Percentiles rank a stretch among this genome's conserved stretches.
Conservation (phyloP, 148 eudicot genomes). For the Simmondsia chinensis region DNA sequence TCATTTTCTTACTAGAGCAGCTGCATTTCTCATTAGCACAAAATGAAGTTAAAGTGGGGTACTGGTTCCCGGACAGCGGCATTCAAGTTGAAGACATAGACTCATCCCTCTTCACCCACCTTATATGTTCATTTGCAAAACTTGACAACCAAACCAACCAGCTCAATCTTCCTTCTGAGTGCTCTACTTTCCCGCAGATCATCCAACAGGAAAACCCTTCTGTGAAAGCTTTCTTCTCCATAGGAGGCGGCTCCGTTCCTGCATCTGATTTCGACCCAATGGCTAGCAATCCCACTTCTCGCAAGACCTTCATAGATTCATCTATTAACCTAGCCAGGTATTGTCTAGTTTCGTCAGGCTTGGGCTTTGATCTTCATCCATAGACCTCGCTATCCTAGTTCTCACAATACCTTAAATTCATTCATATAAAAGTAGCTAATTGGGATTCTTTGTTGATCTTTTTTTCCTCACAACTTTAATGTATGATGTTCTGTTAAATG, state of each 20-base stretch:
- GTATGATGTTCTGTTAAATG: too few relatives aligned
- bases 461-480: too few relatives aligned
- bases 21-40: too few relatives aligned
- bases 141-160: slow-evolving; percentile 26
- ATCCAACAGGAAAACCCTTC: slow-evolving; percentile 28
- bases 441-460: too few relatives aligned
- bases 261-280: slow-evolving; percentile 12
- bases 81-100: slow-evolving; percentile 27
- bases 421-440: too few relatives aligned
- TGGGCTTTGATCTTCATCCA: too few relatives aligned
- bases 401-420: too few relatives aligned
- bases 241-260: slow-evolving; percentile 30
- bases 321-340: slow-evolving; percentile 36
- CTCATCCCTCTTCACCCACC: slow-evolving; percentile 63
- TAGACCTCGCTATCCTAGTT: too few relatives aligned
- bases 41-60: slow-evolving; percentile 32
- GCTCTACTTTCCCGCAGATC: slow-evolving; percentile 29
- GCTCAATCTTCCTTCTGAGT: slow-evolving; percentile 21
- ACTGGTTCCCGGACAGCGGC: slow-evolving; percentile 48
- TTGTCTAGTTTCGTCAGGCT: too few relatives aligned
- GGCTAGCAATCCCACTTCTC: slow-evolving; percentile 28
- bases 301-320: slow-evolving; percentile 44
- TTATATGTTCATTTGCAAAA: slow-evolving; percentile 56
- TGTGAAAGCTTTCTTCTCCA: slow-evolving; percentile 40
- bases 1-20: too few relatives aligned